Base-by-base conservation (phyloP, 2,329 filamentous ascomycete genomes). In the Botrytis tulipae region DNA sequence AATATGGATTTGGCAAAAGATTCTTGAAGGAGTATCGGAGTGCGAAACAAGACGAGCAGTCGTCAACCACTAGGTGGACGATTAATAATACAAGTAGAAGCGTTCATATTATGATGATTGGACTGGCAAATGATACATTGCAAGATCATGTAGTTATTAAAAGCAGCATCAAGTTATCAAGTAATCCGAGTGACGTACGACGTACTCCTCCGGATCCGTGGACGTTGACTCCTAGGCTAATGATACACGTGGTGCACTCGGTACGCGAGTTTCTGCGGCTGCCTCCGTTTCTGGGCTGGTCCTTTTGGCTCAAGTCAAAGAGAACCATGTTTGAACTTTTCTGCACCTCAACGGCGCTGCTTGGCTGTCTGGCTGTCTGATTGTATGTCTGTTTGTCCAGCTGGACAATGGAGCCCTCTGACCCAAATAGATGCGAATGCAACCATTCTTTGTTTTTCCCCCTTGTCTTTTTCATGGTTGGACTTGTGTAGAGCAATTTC, bases 171-270 rank as follows among this genome's bases (percentile, higher is more conserved):
- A 2, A 63, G 46, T 48, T 40, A 18, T 22, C n/a, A 14, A 63
- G n/a, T 44, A 65, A 29, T n/a, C 40, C 61, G 32, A 65, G 61
- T 65, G 61, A 65, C 40, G 61, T 65, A 65, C 20, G 4, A 20
- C 16, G 25, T 63, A 20, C 25, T 54, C 25, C 48, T 54, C 12
- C 37, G 37, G 37, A 40, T 40, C 37, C 48, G 48, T 51, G 25
- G 37, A 59, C 32, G 32, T 37, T 25, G 57, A 60, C 51, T 54
- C 51, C 51, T 16, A n/a, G 51, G 59, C 32, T 61, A 61, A 12
- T 22, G 4, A 25, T n/a, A 63, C 61, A 65, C 61, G 61, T 65
- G 61, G 40, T 65, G 42, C 61, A 44, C 60, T 63, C 60, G 60
- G 60, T 63, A 42, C 25, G 61, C 61, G n/a, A 57, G 14, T 44